Conservation (phyloP, 2,329 filamentous ascomycete genomes). For the Colletotrichum agaves region DNA sequence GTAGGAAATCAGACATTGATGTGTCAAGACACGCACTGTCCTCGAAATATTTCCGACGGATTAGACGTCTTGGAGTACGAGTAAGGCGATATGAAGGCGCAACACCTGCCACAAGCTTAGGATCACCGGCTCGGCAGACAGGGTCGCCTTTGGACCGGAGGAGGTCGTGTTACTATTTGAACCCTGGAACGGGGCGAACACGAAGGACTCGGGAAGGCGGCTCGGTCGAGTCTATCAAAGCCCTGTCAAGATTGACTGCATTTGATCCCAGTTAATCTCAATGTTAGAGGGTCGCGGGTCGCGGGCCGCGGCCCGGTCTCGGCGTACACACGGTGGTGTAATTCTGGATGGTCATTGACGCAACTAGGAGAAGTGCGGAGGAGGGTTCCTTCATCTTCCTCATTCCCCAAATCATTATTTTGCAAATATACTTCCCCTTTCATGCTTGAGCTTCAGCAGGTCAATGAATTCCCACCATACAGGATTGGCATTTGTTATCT, state of each 20-base stretch:
- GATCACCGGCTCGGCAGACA: not conserved
- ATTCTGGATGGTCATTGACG: not conserved
- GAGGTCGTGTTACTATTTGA: not conserved
- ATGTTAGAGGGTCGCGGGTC: not conserved
- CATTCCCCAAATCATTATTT: too few relatives aligned
- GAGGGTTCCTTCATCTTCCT: not conserved
- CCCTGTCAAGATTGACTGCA: not conserved
- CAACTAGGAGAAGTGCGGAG: too few relatives aligned
- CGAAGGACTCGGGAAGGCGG: not conserved
- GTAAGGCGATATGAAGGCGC: too few relatives aligned
- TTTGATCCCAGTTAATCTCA: not conserved
- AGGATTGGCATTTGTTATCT: too few relatives aligned
- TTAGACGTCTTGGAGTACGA: too few relatives aligned
- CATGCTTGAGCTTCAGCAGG: too few relatives aligned
- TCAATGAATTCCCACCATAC: too few relatives aligned
- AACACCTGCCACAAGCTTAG: not conserved
- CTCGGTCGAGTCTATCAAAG: not conserved
- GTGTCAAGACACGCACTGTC: too few relatives aligned
- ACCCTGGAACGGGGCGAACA: not conserved
- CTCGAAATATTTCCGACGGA: too few relatives aligned
- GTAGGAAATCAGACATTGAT: too few relatives aligned
- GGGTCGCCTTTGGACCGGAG: not conserved
- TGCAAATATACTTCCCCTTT: too few relatives aligned
- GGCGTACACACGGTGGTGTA: not conserved
- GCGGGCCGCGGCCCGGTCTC: not conserved